Base-by-base conservation (phyloP, 2,329 filamentous ascomycete species). In the Diaporthe vaccinii region DNA sequence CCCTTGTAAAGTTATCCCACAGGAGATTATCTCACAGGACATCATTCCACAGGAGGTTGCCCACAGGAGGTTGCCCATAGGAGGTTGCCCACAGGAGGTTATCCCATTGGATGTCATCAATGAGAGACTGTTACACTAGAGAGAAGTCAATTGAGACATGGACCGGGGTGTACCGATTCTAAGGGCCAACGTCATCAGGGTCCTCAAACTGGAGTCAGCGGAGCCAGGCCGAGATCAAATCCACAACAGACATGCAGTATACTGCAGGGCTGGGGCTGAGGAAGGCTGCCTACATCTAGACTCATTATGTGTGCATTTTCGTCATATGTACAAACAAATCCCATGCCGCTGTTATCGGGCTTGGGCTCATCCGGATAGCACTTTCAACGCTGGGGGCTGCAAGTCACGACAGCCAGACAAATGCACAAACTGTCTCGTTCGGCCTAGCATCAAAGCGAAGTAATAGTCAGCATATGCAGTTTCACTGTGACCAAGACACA, bases 181-280 rank as follows among this genome's bases (percentile, higher is more conserved):
- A 12, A 12, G 62, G 12, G 36, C 44, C 62, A 44, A 67, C 62
- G 62, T 67, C 62, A 67, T 67, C 44, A 34, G 28, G 62, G 28
- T 67, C 28, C 44, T 36, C 12, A 51, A 14, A 51, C 41, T 51
- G 41, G 25, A 67, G 61, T 15, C 36, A 7, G 59, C 25, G 39
- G 59, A 28, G n/a, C 14, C 36, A 41, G 10, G 55, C 55, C 55
- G 31, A 22, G 34, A 59, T 39, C 28, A n/a, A 39, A 4, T 20
- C 59, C 59, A 44, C 59, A 62, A 62, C 20, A 62, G 10, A 31
- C 6, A 28, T 44, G 59, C 59, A 44, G 12, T 31, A 22, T 22
- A 58, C 22, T 39, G 22, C 28, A 17, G 59, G 36, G 59, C 39
- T 20, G 34, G 25, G 39, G 28, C 2, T 44, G 36, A 62, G n/a